Conservation (phyloP, 305 asterid genomes). For the Petunia hybrid region DNA sequence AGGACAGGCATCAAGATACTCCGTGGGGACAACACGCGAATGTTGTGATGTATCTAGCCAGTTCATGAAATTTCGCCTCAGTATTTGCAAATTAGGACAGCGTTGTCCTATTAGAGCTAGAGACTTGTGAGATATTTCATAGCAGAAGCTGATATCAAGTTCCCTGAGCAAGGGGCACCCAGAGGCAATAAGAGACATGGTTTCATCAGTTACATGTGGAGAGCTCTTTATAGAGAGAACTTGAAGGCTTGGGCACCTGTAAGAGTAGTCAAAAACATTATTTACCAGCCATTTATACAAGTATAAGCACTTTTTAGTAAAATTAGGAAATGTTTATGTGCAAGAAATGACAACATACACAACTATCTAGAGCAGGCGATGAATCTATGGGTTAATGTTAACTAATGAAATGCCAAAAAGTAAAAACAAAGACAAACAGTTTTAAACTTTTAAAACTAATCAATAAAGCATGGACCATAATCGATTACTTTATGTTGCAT, state of each 20-base stretch:
- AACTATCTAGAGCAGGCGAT: background rate
- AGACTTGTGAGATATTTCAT: slow-evolving; percentile 72
- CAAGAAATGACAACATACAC: background rate
- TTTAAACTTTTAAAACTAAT: too few relatives aligned
- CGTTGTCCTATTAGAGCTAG: slow-evolving; percentile 61
- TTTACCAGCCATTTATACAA: background rate
- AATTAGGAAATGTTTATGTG: background rate
- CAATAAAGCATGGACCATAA: background rate
- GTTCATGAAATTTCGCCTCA: slow-evolving; percentile 78
- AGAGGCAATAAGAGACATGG: slow-evolving; percentile 60
- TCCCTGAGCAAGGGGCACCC: slow-evolving; percentile 75
- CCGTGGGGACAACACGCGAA: slow-evolving; percentile 58
- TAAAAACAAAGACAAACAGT: too few relatives aligned
- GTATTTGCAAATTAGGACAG: slow-evolving; percentile 56
- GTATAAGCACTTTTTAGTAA: background rate
- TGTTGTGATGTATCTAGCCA: slow-evolving; percentile 84
- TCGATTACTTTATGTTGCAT: background rate
- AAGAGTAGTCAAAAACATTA: background rate
- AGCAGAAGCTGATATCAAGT: slow-evolving; percentile 84
- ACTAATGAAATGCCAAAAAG: background rate
- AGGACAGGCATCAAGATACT: slow-evolving; percentile 72
- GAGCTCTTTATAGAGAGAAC: slow-evolving; percentile 74
- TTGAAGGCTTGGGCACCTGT: slow-evolving; percentile 80
- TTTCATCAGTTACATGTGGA: slow-evolving; percentile 64
- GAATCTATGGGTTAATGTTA: background rate